phyloP scores from a whole-genome alignment of 2,329 filamentous ascomycete species.

The Aspergillus puulaauensis region DNA sequence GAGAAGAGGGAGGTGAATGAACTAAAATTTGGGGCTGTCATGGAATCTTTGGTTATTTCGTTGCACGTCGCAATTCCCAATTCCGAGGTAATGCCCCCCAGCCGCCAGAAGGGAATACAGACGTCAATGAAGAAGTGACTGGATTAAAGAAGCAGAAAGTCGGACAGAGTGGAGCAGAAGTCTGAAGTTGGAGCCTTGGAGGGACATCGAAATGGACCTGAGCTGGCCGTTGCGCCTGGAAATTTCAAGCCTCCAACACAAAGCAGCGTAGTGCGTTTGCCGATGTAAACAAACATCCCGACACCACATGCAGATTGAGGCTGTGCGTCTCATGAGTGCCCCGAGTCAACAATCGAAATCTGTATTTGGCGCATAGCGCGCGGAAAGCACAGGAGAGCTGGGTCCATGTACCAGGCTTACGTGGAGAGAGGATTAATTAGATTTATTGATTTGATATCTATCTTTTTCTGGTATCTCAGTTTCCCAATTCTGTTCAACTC shows the following conservation, averaged over 20 bases:
- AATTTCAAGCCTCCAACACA: not conserved
- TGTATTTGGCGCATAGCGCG: not conserved
- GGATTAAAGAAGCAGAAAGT: no score
- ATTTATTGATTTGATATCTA: not conserved
- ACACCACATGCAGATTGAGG: not conserved
- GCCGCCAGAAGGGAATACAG: no score
- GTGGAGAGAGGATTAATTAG: not conserved
- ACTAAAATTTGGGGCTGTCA: no score
- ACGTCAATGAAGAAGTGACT: no score
- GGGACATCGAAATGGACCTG: no score
- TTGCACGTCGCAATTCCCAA: no score
- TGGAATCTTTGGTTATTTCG: no score
- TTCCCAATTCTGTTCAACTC: slow-evolving; percentile 9
- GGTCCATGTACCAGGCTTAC: not conserved
- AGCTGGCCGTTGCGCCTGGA: no score
- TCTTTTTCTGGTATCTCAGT: slow-evolving; percentile 7
- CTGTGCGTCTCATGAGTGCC: not conserved
- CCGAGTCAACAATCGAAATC: not conserved
- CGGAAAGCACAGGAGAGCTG: not conserved
- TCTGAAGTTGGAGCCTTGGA: no score
- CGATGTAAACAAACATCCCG: not conserved
- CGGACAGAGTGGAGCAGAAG: no score
- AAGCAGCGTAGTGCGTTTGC: not conserved
- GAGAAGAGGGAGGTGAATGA: no score
- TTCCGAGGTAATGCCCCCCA: no score